Conservation (phyloP, 2,329 filamentous ascomycete species). For the Mollisia scopiformis region DNA sequence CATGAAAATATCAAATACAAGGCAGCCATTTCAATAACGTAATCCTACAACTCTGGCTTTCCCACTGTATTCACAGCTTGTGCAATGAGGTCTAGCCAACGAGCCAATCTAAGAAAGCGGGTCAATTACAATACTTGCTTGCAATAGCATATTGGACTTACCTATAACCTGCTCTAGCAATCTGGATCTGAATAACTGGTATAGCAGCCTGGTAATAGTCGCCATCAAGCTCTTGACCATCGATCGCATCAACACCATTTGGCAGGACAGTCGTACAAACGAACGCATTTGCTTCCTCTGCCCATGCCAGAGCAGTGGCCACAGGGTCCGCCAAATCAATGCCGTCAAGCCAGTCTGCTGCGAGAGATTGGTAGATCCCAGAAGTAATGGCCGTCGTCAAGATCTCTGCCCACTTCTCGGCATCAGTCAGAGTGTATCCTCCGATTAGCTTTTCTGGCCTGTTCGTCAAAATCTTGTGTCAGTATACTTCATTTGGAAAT, state of each 20-base stretch:
- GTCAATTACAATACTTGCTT: not conserved
- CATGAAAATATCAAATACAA: not conserved
- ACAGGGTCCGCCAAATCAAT: constrained; percentile 57
- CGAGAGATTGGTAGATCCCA: constrained; percentile 56
- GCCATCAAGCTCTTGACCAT: constrained; percentile 61
- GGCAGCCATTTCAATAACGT: not conserved
- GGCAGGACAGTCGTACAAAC: constrained; percentile 66
- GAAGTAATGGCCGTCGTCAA: constrained; percentile 54
- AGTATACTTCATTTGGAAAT: no score
- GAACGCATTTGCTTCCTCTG: constrained; percentile 62
- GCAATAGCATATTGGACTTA: not conserved
- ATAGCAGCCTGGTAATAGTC: constrained; percentile 66
- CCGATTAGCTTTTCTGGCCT: constrained; percentile 67
- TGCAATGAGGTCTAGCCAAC: constrained; percentile 67
- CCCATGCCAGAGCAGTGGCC: constrained; percentile 64
- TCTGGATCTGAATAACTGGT: constrained; percentile 66
- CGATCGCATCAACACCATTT: constrained; percentile 59
- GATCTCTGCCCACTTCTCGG: no score
- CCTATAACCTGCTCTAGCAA: constrained; percentile 71
- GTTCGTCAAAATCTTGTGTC: no score
- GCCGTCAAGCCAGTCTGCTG: constrained; percentile 58
- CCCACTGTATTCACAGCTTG: constrained; percentile 29
- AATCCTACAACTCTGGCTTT: constrained; percentile 24
- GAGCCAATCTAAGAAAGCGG: constrained; percentile 50
- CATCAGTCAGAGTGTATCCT: constrained; percentile 58